phyloP scores from a whole-genome alignment of 2,329 filamentous ascomycete species.

The Colletotrichum trifolii region DNA sequence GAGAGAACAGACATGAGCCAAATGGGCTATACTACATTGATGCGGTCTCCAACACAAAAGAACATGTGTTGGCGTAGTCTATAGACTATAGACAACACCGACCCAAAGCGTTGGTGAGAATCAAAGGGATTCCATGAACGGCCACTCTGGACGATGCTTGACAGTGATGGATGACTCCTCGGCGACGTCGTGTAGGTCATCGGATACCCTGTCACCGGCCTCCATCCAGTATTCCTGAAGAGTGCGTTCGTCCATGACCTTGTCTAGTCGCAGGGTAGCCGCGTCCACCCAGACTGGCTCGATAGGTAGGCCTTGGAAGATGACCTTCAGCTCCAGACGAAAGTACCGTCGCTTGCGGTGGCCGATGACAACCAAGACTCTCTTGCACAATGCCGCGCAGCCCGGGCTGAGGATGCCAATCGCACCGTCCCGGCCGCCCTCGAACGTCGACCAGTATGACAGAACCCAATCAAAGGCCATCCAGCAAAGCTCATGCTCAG shows the following conservation, averaged over 20 bases:
- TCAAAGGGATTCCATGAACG: too few relatives aligned
- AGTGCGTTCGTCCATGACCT: background rate
- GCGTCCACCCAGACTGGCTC: background rate
- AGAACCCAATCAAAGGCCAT: background rate
- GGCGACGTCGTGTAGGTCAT: background rate
- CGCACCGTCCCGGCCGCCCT: background rate
- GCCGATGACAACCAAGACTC: conserved; percentile 1
- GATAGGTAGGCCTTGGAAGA: background rate
- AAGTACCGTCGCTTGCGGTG: conserved; percentile 1
- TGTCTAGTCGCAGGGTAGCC: background rate
- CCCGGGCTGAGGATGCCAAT: background rate
- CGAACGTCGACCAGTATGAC: background rate
- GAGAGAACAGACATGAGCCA: too few relatives aligned
- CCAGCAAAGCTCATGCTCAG: conserved; percentile 10
- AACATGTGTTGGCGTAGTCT: too few relatives aligned
- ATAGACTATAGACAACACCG: too few relatives aligned
- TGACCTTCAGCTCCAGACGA: conserved; percentile 7
- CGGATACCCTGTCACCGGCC: background rate
- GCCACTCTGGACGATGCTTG: too few relatives aligned
- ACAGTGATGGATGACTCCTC: background rate
- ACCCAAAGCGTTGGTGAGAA: too few relatives aligned
- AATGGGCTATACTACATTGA: too few relatives aligned
- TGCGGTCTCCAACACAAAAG: too few relatives aligned
- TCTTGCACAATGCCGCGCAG: background rate
- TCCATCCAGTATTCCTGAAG: conserved; percentile 1